Evolutionary conservation across 768 basidiomycete genomes (phyloP).

Genomic region (Neoboletus brunneissimus): DNA sequence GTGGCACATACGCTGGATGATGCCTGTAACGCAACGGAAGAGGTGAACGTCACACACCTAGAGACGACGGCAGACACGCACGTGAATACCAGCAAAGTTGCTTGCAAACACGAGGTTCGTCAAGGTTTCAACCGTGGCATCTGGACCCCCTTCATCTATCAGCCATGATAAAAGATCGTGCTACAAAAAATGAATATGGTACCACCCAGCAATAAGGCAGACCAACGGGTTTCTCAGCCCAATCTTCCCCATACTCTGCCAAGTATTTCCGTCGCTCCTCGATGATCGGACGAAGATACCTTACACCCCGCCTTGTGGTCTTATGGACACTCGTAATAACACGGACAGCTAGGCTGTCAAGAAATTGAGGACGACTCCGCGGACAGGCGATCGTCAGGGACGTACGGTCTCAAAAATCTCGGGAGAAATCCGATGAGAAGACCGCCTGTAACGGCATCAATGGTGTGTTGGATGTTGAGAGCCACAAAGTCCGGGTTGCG

Average conservation of each 20-base stretch:
- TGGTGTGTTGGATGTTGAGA: constrained; percentile 30
- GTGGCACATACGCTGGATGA: not conserved
- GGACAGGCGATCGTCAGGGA: not conserved
- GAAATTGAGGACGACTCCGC: not conserved
- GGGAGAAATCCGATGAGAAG: constrained; percentile 32
- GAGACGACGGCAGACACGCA: constrained; percentile 1
- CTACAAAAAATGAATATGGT: constrained; percentile 7
- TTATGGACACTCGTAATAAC: constrained; percentile 7
- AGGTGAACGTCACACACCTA: not conserved
- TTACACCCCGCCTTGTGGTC: constrained; percentile 3
- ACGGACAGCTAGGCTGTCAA: constrained; percentile 16
- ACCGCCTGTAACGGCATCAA: constrained; percentile 24
- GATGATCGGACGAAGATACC: constrained; percentile 29
- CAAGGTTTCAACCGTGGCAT: constrained; percentile 10
- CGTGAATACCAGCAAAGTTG: constrained; percentile 23
- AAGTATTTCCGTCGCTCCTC: constrained; percentile 24
- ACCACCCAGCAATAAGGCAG: not conserved
- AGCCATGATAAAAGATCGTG: constrained; percentile 28
- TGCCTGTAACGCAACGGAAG: not conserved
- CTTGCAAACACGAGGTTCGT: not conserved
- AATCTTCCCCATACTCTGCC: constrained; percentile 25
- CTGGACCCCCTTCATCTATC: not conserved
- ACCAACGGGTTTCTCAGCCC: constrained; percentile 35
- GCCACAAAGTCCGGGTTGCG: constrained; percentile 35
- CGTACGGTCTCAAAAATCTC: constrained; percentile 31